A percentile compares a stretch with the other conserved stretches of the same genome.
These are phyloP conservation scores for Hyphopichia khmerensis DNA, from an alignment of 1,139 yeast genomes.

Conservation along the genomic window DNA sequence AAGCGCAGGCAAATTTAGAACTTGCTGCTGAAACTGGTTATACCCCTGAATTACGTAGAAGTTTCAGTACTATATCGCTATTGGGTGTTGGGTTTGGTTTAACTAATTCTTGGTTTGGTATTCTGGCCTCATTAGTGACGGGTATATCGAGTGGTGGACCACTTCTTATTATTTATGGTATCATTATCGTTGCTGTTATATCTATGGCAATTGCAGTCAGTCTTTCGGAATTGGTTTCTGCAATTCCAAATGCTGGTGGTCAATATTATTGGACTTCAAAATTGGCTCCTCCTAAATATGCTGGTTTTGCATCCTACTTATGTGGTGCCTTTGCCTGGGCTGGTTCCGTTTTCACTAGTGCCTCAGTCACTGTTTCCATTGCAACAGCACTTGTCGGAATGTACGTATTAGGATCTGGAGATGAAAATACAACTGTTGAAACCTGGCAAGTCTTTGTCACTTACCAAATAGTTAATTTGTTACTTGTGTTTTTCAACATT, in stretches of 20 bases:
- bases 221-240: slow-evolving; percentile 53
- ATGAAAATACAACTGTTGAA: slow-evolving; percentile 42
- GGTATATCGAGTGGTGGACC: slow-evolving; percentile 60
- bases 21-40: slow-evolving; percentile 36
- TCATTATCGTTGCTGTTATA: slow-evolving; percentile 48
- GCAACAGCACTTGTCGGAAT: slow-evolving; percentile 56
- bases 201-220: slow-evolving; percentile 53
- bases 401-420: slow-evolving; percentile 44
- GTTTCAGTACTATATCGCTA: slow-evolving; percentile 39
- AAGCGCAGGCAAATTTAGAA: slow-evolving; percentile 32
- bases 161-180: slow-evolving; percentile 54
- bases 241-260: slow-evolving; percentile 67
- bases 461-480: slow-evolving; percentile 37
- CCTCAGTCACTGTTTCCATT: slow-evolving; percentile 56
- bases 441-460: slow-evolving; percentile 63
- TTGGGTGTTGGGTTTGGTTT: slow-evolving; percentile 55
- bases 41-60: slow-evolving; percentile 39
- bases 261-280: slow-evolving; percentile 66
- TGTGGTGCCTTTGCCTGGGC: slow-evolving; percentile 62
- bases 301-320: slow-evolving; percentile 52
- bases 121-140: slow-evolving; percentile 54
- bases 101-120: slow-evolving; percentile 64
- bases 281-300: slow-evolving; percentile 50
- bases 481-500: slow-evolving; percentile 52
- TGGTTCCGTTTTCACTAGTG: slow-evolving; percentile 59